Evolutionary conservation across 768 basidiomycete species (phyloP).

Genomic region (Hydnomerulius pinastri): DNA sequence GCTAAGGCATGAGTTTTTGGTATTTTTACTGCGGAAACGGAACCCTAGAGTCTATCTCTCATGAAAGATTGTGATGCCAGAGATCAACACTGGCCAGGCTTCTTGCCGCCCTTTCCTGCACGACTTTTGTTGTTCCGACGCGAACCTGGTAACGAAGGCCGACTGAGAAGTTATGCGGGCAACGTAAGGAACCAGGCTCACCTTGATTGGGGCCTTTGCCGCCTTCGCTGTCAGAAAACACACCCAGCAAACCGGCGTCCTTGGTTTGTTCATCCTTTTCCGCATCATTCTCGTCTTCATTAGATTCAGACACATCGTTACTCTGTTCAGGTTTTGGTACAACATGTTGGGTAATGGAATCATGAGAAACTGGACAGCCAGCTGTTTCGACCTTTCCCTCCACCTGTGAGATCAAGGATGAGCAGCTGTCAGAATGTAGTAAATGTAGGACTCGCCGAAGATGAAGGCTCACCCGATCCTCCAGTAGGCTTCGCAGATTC

Average conservation of each 20-base stretch:
- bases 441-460: constrained; percentile 27
- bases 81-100: too few species aligned
- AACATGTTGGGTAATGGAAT: constrained; percentile 24
- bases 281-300: constrained; percentile 21
- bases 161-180: constrained; percentile 4
- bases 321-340: constrained; percentile 27
- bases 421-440: constrained; percentile 30
- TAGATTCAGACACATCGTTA: constrained; percentile 25
- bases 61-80: too few species aligned
- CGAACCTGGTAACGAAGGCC: too few species aligned
- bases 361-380: constrained; percentile 6
- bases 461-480: constrained; percentile 35
- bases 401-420: constrained; percentile 27
- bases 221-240: constrained; percentile 23
- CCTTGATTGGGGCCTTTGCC: constrained; percentile 9
- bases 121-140: too few species aligned
- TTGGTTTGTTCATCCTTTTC: constrained; percentile 31
- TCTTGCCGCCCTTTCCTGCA: too few species aligned
- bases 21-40: neutral
- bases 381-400: neutral
- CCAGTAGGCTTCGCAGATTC: constrained; percentile 4
- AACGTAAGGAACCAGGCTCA: constrained; percentile 5
- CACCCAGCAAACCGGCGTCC: constrained; percentile 17
- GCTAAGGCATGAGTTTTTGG: constrained; percentile 12
- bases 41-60: too few species aligned